Evolutionary conservation across 108 stramenopile genomes (phyloP), one percentile per base, ranked within the genome.

Genomic region (Skeletonema marinoi): DNA sequence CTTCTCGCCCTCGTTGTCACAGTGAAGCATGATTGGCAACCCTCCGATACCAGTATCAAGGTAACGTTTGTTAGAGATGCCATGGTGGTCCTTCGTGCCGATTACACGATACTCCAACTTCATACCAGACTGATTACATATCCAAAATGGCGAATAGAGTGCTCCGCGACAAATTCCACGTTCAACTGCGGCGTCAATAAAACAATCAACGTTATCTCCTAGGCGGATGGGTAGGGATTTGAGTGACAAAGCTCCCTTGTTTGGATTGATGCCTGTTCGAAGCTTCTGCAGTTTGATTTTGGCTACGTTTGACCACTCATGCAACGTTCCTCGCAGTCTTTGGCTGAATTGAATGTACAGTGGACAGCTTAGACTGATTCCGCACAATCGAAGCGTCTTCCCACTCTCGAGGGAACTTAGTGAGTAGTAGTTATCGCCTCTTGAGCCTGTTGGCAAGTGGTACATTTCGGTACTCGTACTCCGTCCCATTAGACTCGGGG

Each of bases 301-400:
- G 9, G 69, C 9, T 16, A 75, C 61, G 21, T 65, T 68, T 13
- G 78, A 46, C 78, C 78, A 80, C 60, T 60, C 48, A 9, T 68
- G 25, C 32, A 36, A 35, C 2, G 17, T 16, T 8, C 46, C 30
- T 17, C 42, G 35, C 17, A 75, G n/a, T 32, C 17, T 29, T 54
- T 80, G 79, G 19, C 68, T 68, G 1, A 76, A 50, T 44, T 80
- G 79, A 30, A 80, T 63, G 48, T 66, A 75, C 10, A 80, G 39
- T 56, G 70, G 70, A 19, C 61, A 36, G 8, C 65, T 51, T 33
- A 73, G 36, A 51, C 56, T 70, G 13, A 80, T 80, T 9, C 79
- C 79, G 64, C 66, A 73, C 38, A 78, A 17, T 19, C 62, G 76
- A 9, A 77, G 21, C 14, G 66, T 64, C 36, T 64, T 48, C 13